Evolutionary conservation across 306 rosid species (phyloP).

Genomic region (Vigna mungo): DNA sequence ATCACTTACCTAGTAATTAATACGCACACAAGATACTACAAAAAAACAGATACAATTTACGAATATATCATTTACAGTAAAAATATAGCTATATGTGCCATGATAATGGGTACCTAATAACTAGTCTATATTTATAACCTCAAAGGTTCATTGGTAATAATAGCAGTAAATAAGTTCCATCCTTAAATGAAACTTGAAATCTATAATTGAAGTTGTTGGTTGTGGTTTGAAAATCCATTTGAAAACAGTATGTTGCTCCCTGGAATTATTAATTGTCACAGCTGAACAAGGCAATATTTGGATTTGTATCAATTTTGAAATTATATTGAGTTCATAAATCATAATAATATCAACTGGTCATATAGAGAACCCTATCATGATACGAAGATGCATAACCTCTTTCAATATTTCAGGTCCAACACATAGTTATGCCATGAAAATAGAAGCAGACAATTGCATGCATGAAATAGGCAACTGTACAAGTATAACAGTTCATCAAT

Average conservation of each 20-base stretch:
- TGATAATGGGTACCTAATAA: slow-evolving; percentile 4
- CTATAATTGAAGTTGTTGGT: neutral
- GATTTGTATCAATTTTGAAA: slow-evolving; percentile 30
- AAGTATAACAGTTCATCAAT: slow-evolving; percentile 11
- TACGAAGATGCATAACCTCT: slow-evolving; percentile 15
- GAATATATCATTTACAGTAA: slow-evolving; percentile 6
- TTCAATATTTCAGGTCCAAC: slow-evolving; percentile 11
- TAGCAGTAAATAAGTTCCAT: slow-evolving; percentile 28
- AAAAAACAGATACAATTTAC: slow-evolving; percentile 24
- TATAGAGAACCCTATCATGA: slow-evolving; percentile 18
- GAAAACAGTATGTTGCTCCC: neutral
- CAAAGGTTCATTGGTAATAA: slow-evolving; percentile 12
- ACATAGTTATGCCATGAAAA: slow-evolving; percentile 25
- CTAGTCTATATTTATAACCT: slow-evolving; percentile 17
- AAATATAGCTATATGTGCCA: slow-evolving; percentile 11
- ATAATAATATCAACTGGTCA: slow-evolving; percentile 4
- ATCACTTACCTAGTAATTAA: slow-evolving; percentile 20
- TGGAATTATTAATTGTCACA: slow-evolving; percentile 14
- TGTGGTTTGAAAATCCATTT: neutral
- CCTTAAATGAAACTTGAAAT: slow-evolving; percentile 33
- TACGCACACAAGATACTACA: neutral
- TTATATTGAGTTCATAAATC: slow-evolving; percentile 6
- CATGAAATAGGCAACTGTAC: slow-evolving; percentile 22
- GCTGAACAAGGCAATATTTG: slow-evolving; percentile 22
- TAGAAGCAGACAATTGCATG: slow-evolving; percentile 30